Evolutionary conservation across 768 basidiomycete genomes (phyloP), one percentile per base, ranked within the genome.

Genomic region (Suillus alpinus): DNA sequence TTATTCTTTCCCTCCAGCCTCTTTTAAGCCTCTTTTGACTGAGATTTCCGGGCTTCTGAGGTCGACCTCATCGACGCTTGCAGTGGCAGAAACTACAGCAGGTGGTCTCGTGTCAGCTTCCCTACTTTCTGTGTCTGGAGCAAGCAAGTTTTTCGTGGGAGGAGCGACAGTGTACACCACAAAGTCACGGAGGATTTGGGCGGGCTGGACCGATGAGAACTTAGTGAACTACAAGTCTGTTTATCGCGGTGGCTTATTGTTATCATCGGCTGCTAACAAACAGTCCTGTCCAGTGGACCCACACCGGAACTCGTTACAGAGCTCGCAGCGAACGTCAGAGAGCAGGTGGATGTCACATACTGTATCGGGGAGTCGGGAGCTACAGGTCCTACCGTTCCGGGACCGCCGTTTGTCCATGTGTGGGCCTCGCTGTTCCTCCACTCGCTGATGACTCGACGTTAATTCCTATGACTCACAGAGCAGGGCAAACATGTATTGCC

Each of bases 21-120:
- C 66, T n/a, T 56, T 68, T 16, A 50, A 61, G 36, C 58, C 64
- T 16, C 39, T 67, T 13, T 40, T 63, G 18, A 31, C 39, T 8
- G 63, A 62, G 26, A 64, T 67, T 49, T 67, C 67, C 1, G 51
- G 23, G 9, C 46, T 65, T 47, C 55, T 68, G n/a, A 65, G 20
- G 32, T 58, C 56, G 14, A 57, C 49, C 16, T 58, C 62, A 9
- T 57, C 62, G 23, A 67, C 67, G 1, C 59, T 68, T 7, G 59
- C 65, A 13, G 63, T 68, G 18, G 64, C 64, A 53, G 67, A 68
- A 59, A 68, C 67, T 26, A 59, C 64, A 12, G 43, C 67, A 31
- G 67, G 67, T 29, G 67, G 67, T 26, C 64, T 68, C 18, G 59
- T 68, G 47, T 68, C 67, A 34, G 67, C 64, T 31, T 31, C 64